Conservation (phyloP, 2,329 filamentous ascomycete genomes). For the Calonectria fujianensis region DNA sequence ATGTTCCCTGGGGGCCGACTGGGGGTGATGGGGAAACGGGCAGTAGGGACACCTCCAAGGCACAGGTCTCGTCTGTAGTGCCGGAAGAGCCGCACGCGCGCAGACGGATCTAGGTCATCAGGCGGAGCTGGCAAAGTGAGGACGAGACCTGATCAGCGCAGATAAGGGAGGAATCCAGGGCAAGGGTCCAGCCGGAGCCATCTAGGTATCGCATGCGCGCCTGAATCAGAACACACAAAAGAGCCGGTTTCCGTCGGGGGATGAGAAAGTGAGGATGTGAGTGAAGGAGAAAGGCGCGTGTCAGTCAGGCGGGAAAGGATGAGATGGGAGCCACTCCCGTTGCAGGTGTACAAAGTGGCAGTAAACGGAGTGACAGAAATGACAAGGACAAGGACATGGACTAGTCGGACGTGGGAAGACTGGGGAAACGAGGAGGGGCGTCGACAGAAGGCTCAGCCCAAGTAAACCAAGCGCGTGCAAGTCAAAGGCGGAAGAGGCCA, state of each 20-base stretch:
- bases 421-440: conserved; percentile 29
- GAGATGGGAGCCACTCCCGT: conserved; percentile 23
- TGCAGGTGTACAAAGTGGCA: conserved; percentile 28
- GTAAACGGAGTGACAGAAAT: conserved; percentile 31
- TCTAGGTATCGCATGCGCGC: conserved; percentile 26
- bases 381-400: conserved; percentile 35
- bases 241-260: conserved; percentile 1
- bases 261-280: conserved; percentile 12
- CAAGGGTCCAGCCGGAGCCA: conserved; percentile 43
- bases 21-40: conserved; percentile 29
- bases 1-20: conserved; percentile 30
- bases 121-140: conserved; percentile 29
- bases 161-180: conserved; percentile 37
- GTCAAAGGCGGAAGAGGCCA: conserved; percentile 20
- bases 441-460: conserved; percentile 29
- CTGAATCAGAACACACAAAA: conserved; percentile 8
- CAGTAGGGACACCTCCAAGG: conserved; percentile 38
- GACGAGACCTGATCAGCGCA: conserved; percentile 42
- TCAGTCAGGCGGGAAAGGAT: conserved; percentile 5
- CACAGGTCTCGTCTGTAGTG: conserved; percentile 41
- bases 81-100: conserved; percentile 48
- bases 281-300: conserved; percentile 10
- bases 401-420: conserved; percentile 19
- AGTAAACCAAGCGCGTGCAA: not conserved
- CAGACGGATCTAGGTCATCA: conserved; percentile 40